Evolutionary conservation across 495 filamentous ascomycete genomes (phyloP), one percentile per base, ranked within the genome.

Genomic region (Lasiosphaeria ovina): DNA sequence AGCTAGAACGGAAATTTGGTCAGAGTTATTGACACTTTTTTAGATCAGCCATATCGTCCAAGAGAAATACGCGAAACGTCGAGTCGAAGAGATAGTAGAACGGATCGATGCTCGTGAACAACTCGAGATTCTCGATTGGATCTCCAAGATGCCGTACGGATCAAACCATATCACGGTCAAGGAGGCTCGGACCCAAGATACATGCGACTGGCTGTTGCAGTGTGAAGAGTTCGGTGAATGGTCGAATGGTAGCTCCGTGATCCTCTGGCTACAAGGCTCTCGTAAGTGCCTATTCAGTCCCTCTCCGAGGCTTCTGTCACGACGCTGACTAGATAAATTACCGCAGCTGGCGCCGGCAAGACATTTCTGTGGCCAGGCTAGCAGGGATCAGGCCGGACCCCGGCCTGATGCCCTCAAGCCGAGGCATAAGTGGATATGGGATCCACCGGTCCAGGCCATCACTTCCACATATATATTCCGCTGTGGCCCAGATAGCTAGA

Each of bases 291-390:
- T 36, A 0, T 36, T 16, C 17, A 47, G 4, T 31, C 14, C 35
- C 17, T 24, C 55, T 57, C 14, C 52, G 8, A 54, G 3, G 40
- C 38, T 42, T 12, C 38, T 42, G 38, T 8, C 1, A 42, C 3
- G 3, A 42, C 3, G 38, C 38, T 42, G 38, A 42, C 38, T 42
- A 42, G 33, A 54, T 33, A 12, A 16, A 54, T 33, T 33, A 16
- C 52, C 34, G 7, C 9, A 54, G 52, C 71, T 38, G 74, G 74
- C 34, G 67, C 71, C 10, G 74, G 74, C 14, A 77, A 77, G 56
- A 72, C 72, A 3, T 73, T 63, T 59, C 74, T 77, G n/a, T n/a
- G n/a, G n/a, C n/a, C n/a, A n/a, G n/a, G n/a, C n/a, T n/a, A n/a
- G n/a, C n/a, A n/a, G n/a, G n/a, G n/a, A n/a, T n/a, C n/a, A n/a